Evolutionary conservation across 2,329 filamentous ascomycete genomes (phyloP).

Genomic region (Alternaria dauci): DNA sequence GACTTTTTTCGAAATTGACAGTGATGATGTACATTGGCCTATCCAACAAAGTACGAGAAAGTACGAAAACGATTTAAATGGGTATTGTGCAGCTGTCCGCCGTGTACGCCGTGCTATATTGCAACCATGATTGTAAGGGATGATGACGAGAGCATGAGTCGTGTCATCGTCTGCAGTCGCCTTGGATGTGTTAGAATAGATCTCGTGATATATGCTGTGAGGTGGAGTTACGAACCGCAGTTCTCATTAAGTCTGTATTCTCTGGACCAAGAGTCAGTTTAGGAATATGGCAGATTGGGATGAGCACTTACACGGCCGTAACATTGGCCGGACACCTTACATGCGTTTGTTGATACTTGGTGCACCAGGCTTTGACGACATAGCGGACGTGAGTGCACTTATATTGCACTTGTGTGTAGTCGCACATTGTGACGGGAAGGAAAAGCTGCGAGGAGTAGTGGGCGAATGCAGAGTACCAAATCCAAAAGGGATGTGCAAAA

Average conservation of each 20-base stretch:
- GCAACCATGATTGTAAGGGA: slow-evolving; percentile 24
- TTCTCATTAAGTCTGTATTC: slow-evolving; percentile 60
- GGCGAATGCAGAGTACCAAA: slow-evolving; percentile 11
- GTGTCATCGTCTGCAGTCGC: slow-evolving; percentile 43
- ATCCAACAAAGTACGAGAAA: slow-evolving; percentile 26
- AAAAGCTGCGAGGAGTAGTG: slow-evolving; percentile 11
- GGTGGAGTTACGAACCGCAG: slow-evolving; percentile 51
- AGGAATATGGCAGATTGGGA: neutral
- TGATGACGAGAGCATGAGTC: neutral
- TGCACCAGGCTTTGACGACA: slow-evolving; percentile 65
- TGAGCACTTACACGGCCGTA: slow-evolving; percentile 56
- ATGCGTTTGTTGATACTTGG: slow-evolving; percentile 62
- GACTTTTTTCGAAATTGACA: slow-evolving; percentile 17
- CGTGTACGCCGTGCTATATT: slow-evolving; percentile 44
- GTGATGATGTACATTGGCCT: slow-evolving; percentile 42
- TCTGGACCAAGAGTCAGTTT: slow-evolving; percentile 36
- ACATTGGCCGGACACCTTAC: slow-evolving; percentile 64
- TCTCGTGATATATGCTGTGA: neutral
- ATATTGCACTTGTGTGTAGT: slow-evolving; percentile 67
- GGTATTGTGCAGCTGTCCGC: slow-evolving; percentile 45
- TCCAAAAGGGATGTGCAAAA: neutral
- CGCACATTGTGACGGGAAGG: slow-evolving; percentile 59
- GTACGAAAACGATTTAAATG: slow-evolving; percentile 32
- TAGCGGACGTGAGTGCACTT: slow-evolving; percentile 64
- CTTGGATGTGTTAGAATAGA: slow-evolving; percentile 32